Conservation (phyloP, 1,284 basidiomycete genomes). For the Chondrostereum purpureum region DNA sequence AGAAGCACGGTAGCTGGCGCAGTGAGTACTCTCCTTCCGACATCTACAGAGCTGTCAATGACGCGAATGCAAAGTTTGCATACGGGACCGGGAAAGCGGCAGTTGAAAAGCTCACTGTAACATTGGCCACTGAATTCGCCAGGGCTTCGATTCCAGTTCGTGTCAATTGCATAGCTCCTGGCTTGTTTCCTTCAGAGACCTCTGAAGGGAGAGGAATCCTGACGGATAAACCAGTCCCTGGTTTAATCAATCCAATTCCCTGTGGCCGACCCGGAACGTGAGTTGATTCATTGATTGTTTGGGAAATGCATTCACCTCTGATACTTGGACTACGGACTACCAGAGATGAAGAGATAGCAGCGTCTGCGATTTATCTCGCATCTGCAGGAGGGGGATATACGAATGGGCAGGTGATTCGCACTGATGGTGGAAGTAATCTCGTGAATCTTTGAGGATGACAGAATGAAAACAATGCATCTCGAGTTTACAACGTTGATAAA, state of each 20-base stretch:
- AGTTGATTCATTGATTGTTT: constrained; percentile 24
- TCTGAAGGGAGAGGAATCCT: constrained; percentile 27
- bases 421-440: constrained; percentile 68
- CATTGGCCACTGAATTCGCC: constrained; percentile 3
- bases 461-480: too few relatives aligned
- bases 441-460: constrained; percentile 64
- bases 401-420: constrained; percentile 67
- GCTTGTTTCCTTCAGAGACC: constrained; percentile 3
- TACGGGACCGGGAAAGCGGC: constrained; percentile 3
- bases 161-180: constrained; percentile 2
- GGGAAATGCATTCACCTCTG: neutral
- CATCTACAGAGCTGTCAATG: neutral
- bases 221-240: constrained; percentile 44
- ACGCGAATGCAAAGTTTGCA: neutral
- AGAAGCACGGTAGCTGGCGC: neutral
- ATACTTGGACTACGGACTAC: constrained; percentile 1
- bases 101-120: neutral
- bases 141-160: neutral
- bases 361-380: constrained; percentile 65
- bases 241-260: constrained; percentile 53
- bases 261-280: constrained; percentile 59
- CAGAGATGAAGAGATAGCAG: constrained; percentile 67
- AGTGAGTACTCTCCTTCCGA: neutral
- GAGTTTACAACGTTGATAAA: too few relatives aligned
- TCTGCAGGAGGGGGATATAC: constrained; percentile 66